Evolutionary conservation across 805 yeast species (phyloP).

Genomic region (Spathaspora boniae): DNA sequence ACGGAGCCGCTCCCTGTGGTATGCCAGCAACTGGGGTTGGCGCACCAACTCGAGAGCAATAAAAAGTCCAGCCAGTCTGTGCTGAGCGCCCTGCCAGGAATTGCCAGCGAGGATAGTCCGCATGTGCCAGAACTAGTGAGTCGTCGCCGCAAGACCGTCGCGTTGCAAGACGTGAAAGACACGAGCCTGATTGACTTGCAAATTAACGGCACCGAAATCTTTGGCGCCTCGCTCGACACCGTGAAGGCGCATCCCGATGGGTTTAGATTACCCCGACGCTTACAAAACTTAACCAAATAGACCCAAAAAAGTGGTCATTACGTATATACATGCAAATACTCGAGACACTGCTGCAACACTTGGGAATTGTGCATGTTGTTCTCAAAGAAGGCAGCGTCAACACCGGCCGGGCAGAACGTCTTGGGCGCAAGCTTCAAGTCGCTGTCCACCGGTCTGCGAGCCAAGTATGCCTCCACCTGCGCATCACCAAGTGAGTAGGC

Average conservation of each 20-base stretch:
- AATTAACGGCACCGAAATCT: slow-evolving; percentile 4
- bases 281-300: no score
- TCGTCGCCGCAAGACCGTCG: neutral
- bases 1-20: neutral
- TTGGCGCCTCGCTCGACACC: slow-evolving; percentile 7
- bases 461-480: no score
- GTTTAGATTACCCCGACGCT: slow-evolving; percentile 7
- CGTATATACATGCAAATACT: no score
- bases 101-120: slow-evolving; percentile 1
- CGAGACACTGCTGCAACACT: no score
- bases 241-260: slow-evolving; percentile 8
- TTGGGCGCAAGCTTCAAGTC: no score
- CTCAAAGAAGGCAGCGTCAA: no score
- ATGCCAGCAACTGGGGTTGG: neutral
- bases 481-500: no score
- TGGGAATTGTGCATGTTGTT: no score
- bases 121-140: neutral
- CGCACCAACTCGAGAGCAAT: neutral
- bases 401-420: no score
- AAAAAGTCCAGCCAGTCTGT: slow-evolving; percentile 1
- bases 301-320: no score
- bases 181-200: slow-evolving; percentile 6
- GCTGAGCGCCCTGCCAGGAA: slow-evolving; percentile 1
- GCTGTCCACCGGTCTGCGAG: no score
- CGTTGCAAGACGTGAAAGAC: slow-evolving; percentile 6